phyloP scores from a whole-genome alignment of 768 basidiomycete species.

The Tylopilus vinaceipallidus region DNA sequence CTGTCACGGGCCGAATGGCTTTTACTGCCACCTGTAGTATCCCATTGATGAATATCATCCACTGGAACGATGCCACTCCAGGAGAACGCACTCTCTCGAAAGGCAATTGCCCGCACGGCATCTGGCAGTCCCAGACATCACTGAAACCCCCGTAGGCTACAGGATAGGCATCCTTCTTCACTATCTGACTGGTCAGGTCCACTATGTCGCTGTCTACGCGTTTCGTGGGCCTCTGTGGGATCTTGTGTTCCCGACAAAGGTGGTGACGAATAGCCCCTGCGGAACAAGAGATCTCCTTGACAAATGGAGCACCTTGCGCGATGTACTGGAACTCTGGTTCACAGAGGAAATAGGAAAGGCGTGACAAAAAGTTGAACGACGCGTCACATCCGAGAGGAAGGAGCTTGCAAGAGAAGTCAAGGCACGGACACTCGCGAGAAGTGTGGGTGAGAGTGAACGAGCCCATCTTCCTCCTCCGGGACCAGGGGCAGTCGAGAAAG shows the following conservation, averaged over 20 bases:
- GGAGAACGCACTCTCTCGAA: conserved; percentile 10
- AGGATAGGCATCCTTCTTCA: conserved; percentile 19
- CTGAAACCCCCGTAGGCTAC: conserved; percentile 30
- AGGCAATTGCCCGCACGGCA: not conserved
- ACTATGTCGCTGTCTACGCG: too few relatives aligned
- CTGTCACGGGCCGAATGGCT: conserved; percentile 14
- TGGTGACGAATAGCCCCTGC: not conserved
- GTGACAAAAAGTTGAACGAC: too few relatives aligned
- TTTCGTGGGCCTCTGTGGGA: conserved; percentile 1
- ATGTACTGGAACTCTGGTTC: too few relatives aligned
- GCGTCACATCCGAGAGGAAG: too few relatives aligned
- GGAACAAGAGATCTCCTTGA: not conserved
- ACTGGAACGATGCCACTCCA: not conserved
- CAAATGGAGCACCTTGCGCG: too few relatives aligned
- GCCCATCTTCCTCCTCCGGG: not conserved
- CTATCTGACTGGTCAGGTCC: conserved; percentile 18
- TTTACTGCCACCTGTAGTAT: conserved; percentile 27
- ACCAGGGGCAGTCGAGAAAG: too few relatives aligned
- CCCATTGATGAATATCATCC: not conserved
- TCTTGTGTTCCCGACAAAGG: not conserved
- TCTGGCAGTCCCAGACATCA: conserved; percentile 27
- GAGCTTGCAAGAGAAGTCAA: too few relatives aligned
- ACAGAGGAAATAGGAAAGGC: too few relatives aligned
- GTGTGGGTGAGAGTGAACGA: not conserved
- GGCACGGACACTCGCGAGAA: not conserved